Base-by-base conservation (phyloP, 148 eudicot genomes). In the Nepenthes mirabilis region DNA sequence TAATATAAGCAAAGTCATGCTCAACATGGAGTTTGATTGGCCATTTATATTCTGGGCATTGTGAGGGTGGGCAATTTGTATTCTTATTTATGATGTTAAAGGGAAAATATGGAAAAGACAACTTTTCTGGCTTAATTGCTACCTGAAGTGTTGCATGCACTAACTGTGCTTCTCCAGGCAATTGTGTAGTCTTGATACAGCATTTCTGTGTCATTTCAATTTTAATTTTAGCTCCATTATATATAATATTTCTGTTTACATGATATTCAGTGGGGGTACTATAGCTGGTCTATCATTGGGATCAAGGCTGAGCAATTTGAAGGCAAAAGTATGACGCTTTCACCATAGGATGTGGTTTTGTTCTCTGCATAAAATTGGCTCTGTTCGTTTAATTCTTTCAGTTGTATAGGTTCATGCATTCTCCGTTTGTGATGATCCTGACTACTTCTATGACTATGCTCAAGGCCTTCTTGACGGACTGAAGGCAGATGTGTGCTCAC, bases 341-440 rank as follows among this genome's bases (percentile, higher is more conserved):
- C 33, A 43, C 10, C 49, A 33, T 12, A 36, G 45, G 32, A 13
- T 14, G 23, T 36, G 14, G 14, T 45, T 43, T 57, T 9, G 6
- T 60, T 52, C 43, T 8, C 8, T 2, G 47, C 5, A 5, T 13
- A 4, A 12, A 36, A 58, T 36, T 5, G 23, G 13, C 5, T 9
- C 14, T 36, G 33, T 35, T 40, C n/a, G 5, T 55, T 37, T 56
- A 34, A 5, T 33, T 3, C 8, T 14, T 9, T 43, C 55, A 61
- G 63, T 54, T 67, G n/a, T 65, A 47, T 72, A 94, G 99, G 97
- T 94, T 60, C 86, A 72, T 73, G 95, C 95, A 35, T 94, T 64
- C 66, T 76, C 90, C 47, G 97, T 94, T 52, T 89, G 97, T 76
- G 99, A 94, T 56, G 82, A 82, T 65, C 99, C 99, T 36, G 84